phyloP scores from a whole-genome alignment of 208 protist species.

The Zelonia costaricensis region DNA sequence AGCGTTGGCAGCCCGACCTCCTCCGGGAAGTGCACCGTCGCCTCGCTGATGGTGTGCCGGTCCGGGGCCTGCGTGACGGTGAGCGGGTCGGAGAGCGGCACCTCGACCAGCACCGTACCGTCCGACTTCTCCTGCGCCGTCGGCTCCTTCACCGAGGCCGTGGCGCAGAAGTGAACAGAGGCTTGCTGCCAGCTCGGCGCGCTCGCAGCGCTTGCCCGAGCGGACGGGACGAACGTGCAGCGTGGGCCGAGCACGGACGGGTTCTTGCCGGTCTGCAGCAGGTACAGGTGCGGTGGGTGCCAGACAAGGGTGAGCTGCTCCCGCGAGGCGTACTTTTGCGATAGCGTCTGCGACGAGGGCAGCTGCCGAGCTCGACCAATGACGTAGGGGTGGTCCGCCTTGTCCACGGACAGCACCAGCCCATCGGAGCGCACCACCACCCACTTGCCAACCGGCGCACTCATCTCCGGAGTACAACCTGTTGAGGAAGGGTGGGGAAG shows the following conservation, averaged over 20 bases:
- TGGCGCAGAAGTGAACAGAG: conserved; percentile 1
- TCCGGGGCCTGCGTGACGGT: conserved; percentile 21
- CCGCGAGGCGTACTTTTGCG: conserved; percentile 61
- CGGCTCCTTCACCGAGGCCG: conserved; percentile 4
- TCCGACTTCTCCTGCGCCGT: not conserved
- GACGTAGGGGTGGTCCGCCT: conserved; percentile 31
- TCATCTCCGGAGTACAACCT: not conserved
- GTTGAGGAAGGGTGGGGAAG: not conserved
- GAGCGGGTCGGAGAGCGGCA: conserved; percentile 28
- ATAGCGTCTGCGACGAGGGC: conserved; percentile 46
- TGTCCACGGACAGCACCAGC: conserved; percentile 38
- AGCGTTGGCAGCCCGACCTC: conserved; percentile 56
- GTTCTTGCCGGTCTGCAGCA: conserved; percentile 61
- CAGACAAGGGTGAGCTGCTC: conserved; percentile 59
- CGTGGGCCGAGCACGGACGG: conserved; percentile 52
- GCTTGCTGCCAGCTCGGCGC: not conserved
- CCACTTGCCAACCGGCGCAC: conserved; percentile 36
- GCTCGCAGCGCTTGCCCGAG: not conserved
- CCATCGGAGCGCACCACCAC: conserved; percentile 67
- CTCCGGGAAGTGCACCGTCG: conserved; percentile 67
- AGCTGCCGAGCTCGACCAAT: conserved; percentile 53
- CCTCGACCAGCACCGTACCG: conserved; percentile 9
- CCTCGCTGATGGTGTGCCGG: conserved; percentile 11
- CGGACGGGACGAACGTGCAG: conserved; percentile 26
- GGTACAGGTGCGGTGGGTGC: conserved; percentile 36